Percentiles rank a stretch among this genome's conserved stretches.
Evolutionary conservation across 257 asterid genomes (phyloP).

Genomic region (Capsicum rhomboideum): DNA sequence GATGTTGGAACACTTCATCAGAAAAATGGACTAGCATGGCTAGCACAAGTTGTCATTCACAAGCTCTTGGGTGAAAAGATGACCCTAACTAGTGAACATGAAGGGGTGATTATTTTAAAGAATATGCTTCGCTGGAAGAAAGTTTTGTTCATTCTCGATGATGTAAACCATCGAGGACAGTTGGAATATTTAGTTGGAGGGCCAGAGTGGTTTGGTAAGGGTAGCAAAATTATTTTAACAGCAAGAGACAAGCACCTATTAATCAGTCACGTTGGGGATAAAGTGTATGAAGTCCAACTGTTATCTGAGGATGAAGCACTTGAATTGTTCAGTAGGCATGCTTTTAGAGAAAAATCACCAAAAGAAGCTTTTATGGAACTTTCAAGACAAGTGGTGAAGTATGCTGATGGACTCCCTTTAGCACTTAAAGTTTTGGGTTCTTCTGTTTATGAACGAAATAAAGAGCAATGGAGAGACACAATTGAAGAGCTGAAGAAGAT

Average conservation of each 20-base stretch:
- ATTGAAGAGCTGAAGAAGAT: not conserved
- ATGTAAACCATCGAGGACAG: not conserved
- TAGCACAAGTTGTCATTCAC: not conserved
- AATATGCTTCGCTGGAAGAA: not conserved
- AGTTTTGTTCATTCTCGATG: constrained; percentile 4
- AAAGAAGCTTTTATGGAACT: not conserved
- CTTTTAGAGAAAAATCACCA: not conserved
- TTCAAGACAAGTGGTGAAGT: not conserved
- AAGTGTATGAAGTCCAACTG: not conserved
- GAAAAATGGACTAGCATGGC: not conserved
- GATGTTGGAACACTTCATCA: not conserved
- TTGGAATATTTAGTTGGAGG: not conserved
- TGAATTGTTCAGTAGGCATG: not conserved
- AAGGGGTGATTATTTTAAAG: not conserved
- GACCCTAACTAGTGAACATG: not conserved
- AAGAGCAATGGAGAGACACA: not conserved
- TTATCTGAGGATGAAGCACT: not conserved
- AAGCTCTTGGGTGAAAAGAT: not conserved
- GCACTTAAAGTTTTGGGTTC: constrained; percentile 11
- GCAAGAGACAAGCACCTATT: not conserved
- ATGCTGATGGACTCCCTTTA: not conserved
- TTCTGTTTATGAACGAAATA: not conserved
- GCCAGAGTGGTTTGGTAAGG: not conserved
- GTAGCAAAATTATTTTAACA: constrained; percentile 1
- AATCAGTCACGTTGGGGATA: not conserved